A percentile compares a stretch with the other conserved stretches of the same genome.
Evolutionary conservation across 169 alveolate species (phyloP).

Genomic region (Sarcocystis neurona): DNA sequence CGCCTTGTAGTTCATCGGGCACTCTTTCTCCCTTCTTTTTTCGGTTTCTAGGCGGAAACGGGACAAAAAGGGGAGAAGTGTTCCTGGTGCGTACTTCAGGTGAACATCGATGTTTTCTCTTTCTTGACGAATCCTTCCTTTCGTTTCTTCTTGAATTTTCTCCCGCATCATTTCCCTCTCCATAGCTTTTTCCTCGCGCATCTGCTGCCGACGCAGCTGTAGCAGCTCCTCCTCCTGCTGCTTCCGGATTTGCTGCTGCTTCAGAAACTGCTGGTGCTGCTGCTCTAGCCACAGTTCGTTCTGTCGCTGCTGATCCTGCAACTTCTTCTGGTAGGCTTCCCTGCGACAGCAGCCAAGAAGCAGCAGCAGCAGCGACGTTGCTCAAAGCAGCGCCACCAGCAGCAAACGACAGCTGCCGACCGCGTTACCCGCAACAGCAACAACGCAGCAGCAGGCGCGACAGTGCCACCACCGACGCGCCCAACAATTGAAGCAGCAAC

Average conservation of each 20-base stretch:
- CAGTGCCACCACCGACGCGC: too few relatives aligned
- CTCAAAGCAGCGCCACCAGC: too few relatives aligned
- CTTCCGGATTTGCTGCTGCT: conserved; percentile 88
- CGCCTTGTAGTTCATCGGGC: too few relatives aligned
- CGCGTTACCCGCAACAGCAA: too few relatives aligned
- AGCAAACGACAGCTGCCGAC: too few relatives aligned
- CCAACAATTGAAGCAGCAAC: too few relatives aligned
- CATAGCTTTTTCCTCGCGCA: conserved; percentile 69
- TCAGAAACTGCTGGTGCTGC: conserved; percentile 90
- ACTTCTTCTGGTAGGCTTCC: conserved; percentile 89
- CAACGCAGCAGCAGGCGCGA: too few relatives aligned
- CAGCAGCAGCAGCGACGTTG: too few relatives aligned
- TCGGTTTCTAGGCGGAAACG: too few relatives aligned
- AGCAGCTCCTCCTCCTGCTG: conserved; percentile 75
- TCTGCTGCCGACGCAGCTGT: conserved; percentile 70
- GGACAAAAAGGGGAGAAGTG: too few relatives aligned
- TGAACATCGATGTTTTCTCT: conserved; percentile 86
- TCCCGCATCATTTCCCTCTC: conserved; percentile 81
- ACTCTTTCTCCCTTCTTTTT: too few relatives aligned
- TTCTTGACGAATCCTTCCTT: conserved; percentile 76
- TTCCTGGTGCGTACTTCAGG: conserved; percentile 81
- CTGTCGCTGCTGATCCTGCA: conserved; percentile 90
- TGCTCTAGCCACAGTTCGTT: conserved; percentile 91
- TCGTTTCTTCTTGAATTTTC: conserved; percentile 67
- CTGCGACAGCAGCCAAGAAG: conserved; percentile 9